Base-by-base conservation (phyloP, 2,329 filamentous ascomycete species). In the Ceratocystis alfenasii region DNA sequence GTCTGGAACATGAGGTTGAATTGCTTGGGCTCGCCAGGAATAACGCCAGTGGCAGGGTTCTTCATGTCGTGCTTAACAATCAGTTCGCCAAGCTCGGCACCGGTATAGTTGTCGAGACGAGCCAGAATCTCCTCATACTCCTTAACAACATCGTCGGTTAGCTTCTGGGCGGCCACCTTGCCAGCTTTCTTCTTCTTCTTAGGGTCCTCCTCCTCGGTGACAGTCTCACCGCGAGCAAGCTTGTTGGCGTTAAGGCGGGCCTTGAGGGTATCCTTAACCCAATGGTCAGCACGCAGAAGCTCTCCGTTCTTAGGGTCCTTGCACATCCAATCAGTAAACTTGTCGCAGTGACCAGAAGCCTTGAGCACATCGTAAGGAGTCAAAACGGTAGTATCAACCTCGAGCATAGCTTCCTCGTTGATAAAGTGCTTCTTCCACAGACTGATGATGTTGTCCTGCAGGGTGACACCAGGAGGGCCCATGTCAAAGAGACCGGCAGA, bases 1-100 rank as follows among this genome's bases (percentile, higher is more conserved):
- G 93, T 96, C 76, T 93, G 87, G 81, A 97, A 99, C 94, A 99
- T 99, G 73, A 99, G 86, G 79, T 99, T 99, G 84, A 97, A 96
- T 53, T 90, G 82, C 63, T 95, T 87, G 2, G 94, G 94, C 36
- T 88, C 87, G 33, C 85, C 83, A 46, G 95, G 86, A 71, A 89
- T 83, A 68, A 85, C 83, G 70, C 86, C 88, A 71, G 88, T 95
- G 63, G 82, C 81, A 33, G 93, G 92, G 77, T 95, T 96, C 78
- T 85, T 89, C 76, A 99, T 77, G 70, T 96, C 86, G 76, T 94
- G 88, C 79, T 95, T 95, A 74, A 82, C 84, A 79, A 99, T 96
- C 67, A 99, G 83, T 72, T 87, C 80, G 68, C 90, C 92, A 68
- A 97, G 88, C 76, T 93, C 87, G 57, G 87, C 83, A 70, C 92